Evolutionary conservation across 768 basidiomycete species (phyloP).

Genomic region (Mycena sanguinolenta): DNA sequence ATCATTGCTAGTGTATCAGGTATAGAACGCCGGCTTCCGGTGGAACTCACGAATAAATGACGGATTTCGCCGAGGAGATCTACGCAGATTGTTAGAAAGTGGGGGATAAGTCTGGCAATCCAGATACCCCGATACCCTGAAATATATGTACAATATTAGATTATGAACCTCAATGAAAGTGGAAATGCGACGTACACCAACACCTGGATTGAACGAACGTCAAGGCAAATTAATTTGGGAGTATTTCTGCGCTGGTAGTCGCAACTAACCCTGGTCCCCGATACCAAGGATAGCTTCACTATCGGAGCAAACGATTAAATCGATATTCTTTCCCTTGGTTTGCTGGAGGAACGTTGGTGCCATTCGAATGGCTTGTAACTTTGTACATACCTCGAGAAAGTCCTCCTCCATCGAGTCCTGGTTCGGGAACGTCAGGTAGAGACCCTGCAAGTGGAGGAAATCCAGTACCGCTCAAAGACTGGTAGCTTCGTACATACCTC

Average conservation of each 20-base stretch:
- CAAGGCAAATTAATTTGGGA: background rate
- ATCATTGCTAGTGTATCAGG: background rate
- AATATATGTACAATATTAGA: constrained; percentile 15
- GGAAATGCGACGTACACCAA: constrained; percentile 61
- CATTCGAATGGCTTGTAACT: background rate
- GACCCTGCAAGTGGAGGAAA: too few relatives aligned
- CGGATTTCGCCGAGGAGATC: constrained; percentile 85
- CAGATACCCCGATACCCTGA: constrained; percentile 30
- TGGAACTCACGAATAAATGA: constrained; percentile 72
- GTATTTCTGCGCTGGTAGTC: too few relatives aligned
- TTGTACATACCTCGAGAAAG: constrained; percentile 68
- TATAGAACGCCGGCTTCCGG: background rate
- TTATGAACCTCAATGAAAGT: constrained; percentile 26
- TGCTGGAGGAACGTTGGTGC: constrained; percentile 43
- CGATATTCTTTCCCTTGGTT: constrained; percentile 71
- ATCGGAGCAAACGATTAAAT: constrained; percentile 88
- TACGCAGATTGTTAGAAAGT: constrained; percentile 38
- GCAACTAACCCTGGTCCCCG: constrained; percentile 65
- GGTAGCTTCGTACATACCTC: too few relatives aligned
- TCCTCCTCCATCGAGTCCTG: constrained; percentile 81
- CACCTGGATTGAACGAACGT: constrained; percentile 66
- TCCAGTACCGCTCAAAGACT: too few relatives aligned
- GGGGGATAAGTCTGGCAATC: background rate
- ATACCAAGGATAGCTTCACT: constrained; percentile 88
- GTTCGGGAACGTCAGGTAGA: constrained; percentile 76